Evolutionary conservation across 345 rosid genomes (phyloP).

Genomic region (Dimocarpus longan): DNA sequence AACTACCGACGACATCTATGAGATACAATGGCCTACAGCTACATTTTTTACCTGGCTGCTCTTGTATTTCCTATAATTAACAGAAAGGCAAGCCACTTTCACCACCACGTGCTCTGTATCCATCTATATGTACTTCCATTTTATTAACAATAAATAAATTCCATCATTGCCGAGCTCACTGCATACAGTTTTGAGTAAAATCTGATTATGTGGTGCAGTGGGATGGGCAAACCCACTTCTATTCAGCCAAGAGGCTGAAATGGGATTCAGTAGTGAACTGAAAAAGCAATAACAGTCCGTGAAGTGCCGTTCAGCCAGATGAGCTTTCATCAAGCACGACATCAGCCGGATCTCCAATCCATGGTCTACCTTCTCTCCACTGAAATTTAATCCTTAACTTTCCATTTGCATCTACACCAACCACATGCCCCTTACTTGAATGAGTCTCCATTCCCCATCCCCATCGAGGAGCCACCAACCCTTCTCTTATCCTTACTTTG

Average conservation of each 20-base stretch:
- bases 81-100: conserved; percentile 33
- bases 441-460: conserved; percentile 99
- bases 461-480: conserved; percentile 84
- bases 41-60: conserved; percentile 20
- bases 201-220: background rate
- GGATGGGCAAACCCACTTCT: conserved; percentile 1
- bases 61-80: conserved; percentile 30
- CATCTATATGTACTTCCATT: conserved; percentile 24
- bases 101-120: conserved; percentile 23
- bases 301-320: conserved; percentile 24
- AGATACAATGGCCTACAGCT: conserved; percentile 39
- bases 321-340: conserved; percentile 61
- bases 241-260: background rate
- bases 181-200: background rate
- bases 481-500: conserved; percentile 73
- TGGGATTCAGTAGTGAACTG: conserved; percentile 8
- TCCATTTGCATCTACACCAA: conserved; percentile 96
- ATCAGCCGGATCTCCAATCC: conserved; percentile 99
- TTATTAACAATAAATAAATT: conserved; percentile 36
- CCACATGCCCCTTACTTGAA: conserved; percentile 84
- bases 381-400: conserved; percentile 84
- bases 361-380: conserved; percentile 97
- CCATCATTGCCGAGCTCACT: background rate
- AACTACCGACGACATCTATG: conserved; percentile 20
- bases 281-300: conserved; percentile 6